Evolutionary conservation across 371 early-diverging fungal genomes (phyloP), one percentile per base, ranked within the genome.

Genomic region (Apophysomyces variabilis): DNA sequence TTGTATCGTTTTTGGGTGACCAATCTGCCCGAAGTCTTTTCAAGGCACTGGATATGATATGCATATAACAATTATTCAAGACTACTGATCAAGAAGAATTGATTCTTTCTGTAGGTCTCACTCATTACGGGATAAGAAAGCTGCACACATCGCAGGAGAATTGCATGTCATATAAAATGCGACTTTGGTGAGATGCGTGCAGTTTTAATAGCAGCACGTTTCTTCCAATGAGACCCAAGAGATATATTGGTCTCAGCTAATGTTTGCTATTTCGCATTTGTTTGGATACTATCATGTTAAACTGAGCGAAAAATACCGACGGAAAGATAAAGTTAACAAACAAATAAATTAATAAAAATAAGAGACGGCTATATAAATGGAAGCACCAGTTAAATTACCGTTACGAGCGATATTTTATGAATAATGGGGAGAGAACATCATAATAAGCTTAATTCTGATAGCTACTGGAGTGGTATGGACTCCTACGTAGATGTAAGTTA

Each of bases 281-380:
- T 45, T 45, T 45, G 16, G 46, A 13, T 45, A 45, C n/a, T 18
- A 16, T 45, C 13, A 45, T n/a, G 16, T 45, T 45, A 6, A 1
- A 45, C 16, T 45, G n/a, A 0, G 7, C 5, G 16, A 32, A 50
- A n/a, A 47, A 50, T 21, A 50, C 54, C 8, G 16, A 50, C 54
- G 54, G 54, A 50, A 50, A 50, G 54, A 50, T 50, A 50, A 50
- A 50, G 54, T 50, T 50, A 26, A 21, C 54, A 50, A 50, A 11
- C 35, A 50, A 50, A 50, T 2, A 21, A 50, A 21, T 4, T 7
- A 50, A 50, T 21, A 50, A 41, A 41, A 41, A 41, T 41, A 41
- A 11, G 41, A 41, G 8, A 41, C 13, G 16, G 16, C 7, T 50
- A 50, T 50, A 50, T 50, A 50, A 21, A 8, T 18, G 21, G 5